Percentiles rank a stretch among this genome's conserved stretches.
Evolutionary conservation across 2,329 filamentous ascomycete species (phyloP).

Genomic region (Samsoniella hepiali): DNA sequence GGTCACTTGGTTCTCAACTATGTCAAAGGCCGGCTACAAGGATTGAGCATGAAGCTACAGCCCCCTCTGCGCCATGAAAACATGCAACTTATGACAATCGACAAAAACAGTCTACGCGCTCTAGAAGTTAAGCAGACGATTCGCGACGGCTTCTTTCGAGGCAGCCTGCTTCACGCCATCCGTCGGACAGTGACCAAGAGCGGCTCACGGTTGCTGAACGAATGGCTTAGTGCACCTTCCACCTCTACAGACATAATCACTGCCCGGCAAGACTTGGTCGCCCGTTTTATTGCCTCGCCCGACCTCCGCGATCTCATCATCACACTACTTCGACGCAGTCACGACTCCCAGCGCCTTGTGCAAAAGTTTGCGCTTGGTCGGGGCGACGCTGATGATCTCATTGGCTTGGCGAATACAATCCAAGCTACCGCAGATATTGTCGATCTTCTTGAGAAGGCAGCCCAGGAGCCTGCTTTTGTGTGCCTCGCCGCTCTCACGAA

Average conservation of each 20-base stretch:
- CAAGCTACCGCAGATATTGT: constrained; percentile 67
- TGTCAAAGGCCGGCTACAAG: constrained; percentile 73
- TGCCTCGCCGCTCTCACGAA: constrained; percentile 46
- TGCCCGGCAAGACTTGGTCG: constrained; percentile 75
- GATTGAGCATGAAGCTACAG: constrained; percentile 76
- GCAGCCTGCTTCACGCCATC: constrained; percentile 86
- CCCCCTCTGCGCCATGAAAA: constrained; percentile 72
- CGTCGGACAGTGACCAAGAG: constrained; percentile 88
- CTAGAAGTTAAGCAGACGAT: constrained; percentile 87
- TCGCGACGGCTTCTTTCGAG: constrained; percentile 72
- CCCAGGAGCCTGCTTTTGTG: constrained; percentile 18
- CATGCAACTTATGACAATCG: constrained; percentile 81
- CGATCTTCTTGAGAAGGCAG: constrained; percentile 38
- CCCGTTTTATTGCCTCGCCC: constrained; percentile 64
- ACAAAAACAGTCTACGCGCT: constrained; percentile 85
- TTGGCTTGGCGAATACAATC: constrained; percentile 80
- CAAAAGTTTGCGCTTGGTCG: constrained; percentile 92
- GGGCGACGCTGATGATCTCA: constrained; percentile 87
- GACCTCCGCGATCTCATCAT: constrained; percentile 68
- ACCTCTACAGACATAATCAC: constrained; percentile 80
- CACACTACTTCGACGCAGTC: constrained; percentile 66
- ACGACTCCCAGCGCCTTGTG: constrained; percentile 84
- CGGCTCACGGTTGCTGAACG: constrained; percentile 76
- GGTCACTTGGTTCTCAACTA: constrained; percentile 82
- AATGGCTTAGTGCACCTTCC: constrained; percentile 86